These are phyloP conservation scores for Malus orientalis DNA, from an alignment of 306 rosid species.

Conservation along the genomic window DNA sequence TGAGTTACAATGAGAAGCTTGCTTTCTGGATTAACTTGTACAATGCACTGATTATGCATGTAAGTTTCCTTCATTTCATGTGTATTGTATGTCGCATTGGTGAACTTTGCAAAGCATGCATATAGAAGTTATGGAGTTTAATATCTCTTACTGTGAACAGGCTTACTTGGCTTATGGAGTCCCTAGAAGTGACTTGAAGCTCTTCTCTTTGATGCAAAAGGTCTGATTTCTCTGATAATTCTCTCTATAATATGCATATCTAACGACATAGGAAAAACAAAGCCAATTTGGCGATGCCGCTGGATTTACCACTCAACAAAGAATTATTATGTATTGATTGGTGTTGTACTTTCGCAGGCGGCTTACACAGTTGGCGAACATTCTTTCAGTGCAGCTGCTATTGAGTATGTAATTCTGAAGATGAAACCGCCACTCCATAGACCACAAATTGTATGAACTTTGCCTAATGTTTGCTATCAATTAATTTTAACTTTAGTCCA, in stretches of 20 bases:
- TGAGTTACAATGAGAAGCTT: constrained; percentile 53
- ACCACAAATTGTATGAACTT: constrained; percentile 58
- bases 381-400: constrained; percentile 64
- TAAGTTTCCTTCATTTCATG: constrained; percentile 17
- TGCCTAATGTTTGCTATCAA: background rate
- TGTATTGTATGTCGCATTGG: background rate
- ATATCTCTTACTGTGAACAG: constrained; percentile 20
- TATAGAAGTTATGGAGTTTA: background rate
- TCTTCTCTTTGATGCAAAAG: constrained; percentile 77
- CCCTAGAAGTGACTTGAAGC: constrained; percentile 68
- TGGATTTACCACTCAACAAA: background rate
- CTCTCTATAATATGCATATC: background rate
- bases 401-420: constrained; percentile 57
- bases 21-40: constrained; percentile 78
- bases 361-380: constrained; percentile 68
- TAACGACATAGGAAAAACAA: background rate
- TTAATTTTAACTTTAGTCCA: background rate
- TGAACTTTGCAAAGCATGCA: background rate
- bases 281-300: background rate
- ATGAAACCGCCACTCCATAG: constrained; percentile 73
- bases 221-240: constrained; percentile 18
- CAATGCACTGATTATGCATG: constrained; percentile 75
- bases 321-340: background rate
- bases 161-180: constrained; percentile 83
- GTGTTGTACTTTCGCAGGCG: constrained; percentile 30